phyloP scores from a whole-genome alignment of 1,284 basidiomycete species.

The Sanghuangporus baumii region DNA sequence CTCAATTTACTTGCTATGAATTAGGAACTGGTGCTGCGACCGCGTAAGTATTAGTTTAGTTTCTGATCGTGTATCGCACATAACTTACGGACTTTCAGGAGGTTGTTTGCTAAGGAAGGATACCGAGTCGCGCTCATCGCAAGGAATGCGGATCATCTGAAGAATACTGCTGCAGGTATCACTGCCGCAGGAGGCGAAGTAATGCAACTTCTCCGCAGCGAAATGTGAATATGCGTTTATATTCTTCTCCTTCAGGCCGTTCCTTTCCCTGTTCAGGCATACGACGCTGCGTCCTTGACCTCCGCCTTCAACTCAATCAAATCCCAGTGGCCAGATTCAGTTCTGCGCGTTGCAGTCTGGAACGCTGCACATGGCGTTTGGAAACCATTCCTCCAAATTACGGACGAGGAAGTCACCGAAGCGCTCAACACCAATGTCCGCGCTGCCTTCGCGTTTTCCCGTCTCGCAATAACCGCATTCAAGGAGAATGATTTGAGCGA shows the following conservation, averaged over 20 bases:
- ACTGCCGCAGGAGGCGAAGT: slow-evolving; percentile 24
- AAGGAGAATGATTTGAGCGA: slow-evolving; percentile 21
- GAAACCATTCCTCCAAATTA: slow-evolving; percentile 27
- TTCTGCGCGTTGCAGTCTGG: slow-evolving; percentile 24
- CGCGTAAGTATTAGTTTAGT: slow-evolving; percentile 6
- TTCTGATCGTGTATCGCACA: too few species aligned
- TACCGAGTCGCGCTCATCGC: slow-evolving; percentile 29
- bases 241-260: slow-evolving; percentile 19
- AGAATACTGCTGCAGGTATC: slow-evolving; percentile 21
- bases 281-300: slow-evolving; percentile 21
- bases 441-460: slow-evolving; percentile 27
- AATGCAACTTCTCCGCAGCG: background rate
- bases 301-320: slow-evolving; percentile 23
- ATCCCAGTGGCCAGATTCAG: slow-evolving; percentile 23
- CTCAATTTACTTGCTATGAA: background rate
- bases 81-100: background rate
- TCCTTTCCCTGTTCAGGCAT: slow-evolving; percentile 24
- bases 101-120: slow-evolving; percentile 20
- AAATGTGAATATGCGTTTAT: background rate
- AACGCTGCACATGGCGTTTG: slow-evolving; percentile 25
- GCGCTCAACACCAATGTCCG: slow-evolving; percentile 25
- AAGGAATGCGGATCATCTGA: slow-evolving; percentile 23
- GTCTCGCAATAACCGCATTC: slow-evolving; percentile 25
- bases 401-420: slow-evolving; percentile 19
- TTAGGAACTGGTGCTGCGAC: slow-evolving; percentile 18